Conservation (phyloP, 2,329 filamentous ascomycete species). For the Colletotrichum salicis region DNA sequence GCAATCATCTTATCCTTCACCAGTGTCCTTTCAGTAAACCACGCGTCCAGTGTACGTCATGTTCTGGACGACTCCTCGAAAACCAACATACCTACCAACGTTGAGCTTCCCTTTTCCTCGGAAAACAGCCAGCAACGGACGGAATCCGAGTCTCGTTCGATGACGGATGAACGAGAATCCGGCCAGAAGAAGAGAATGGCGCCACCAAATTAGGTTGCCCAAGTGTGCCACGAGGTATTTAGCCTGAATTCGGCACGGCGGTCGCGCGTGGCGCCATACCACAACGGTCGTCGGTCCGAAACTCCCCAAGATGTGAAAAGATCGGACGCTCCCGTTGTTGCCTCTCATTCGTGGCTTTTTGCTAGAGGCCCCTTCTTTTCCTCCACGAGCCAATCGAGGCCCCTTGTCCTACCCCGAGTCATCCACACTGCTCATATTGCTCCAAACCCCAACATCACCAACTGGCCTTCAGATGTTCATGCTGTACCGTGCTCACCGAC, state of each 20-base stretch:
- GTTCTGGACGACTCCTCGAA: not conserved
- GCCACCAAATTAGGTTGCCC: conserved; percentile 30
- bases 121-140: not conserved
- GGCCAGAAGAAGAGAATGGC: not conserved
- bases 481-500: not conserved
- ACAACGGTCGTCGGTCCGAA: conserved; percentile 36
- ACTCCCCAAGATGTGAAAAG: conserved; percentile 34
- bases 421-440: conserved; percentile 24
- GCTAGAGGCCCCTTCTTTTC: not conserved
- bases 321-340: conserved; percentile 7
- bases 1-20: not conserved
- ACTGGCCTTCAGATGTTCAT: not conserved
- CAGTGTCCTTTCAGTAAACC: not conserved
- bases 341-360: conserved; percentile 33
- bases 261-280: conserved; percentile 34
- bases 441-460: conserved; percentile 5
- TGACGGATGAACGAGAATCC: not conserved
- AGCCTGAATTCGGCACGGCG: conserved; percentile 31
- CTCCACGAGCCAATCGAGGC: conserved; percentile 28
- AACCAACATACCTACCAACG: not conserved
- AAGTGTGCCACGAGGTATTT: conserved; percentile 32
- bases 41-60: not conserved
- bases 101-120: not conserved
- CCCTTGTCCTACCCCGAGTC: conserved; percentile 35
- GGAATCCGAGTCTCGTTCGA: not conserved